Conservation (phyloP, 2,329 filamentous ascomycete species). For the Blastomyces parvus region DNA sequence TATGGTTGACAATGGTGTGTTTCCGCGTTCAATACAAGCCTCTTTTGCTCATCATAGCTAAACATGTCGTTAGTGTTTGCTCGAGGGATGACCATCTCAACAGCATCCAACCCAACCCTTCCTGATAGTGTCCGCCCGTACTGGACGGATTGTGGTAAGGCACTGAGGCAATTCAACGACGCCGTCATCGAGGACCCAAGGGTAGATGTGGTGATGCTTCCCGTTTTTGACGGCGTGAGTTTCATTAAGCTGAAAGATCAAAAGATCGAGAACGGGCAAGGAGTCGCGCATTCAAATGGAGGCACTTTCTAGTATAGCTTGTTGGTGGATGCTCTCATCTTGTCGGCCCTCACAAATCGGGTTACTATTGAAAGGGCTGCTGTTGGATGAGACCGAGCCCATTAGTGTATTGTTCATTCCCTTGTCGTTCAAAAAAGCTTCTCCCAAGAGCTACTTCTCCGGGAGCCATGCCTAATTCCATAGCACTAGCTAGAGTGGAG, state of each 20-base stretch:
- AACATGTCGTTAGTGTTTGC: background rate
- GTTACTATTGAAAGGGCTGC: background rate
- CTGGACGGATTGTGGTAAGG: background rate
- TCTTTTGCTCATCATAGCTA: background rate
- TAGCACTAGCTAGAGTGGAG: no score
- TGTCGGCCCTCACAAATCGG: background rate
- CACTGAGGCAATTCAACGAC: background rate
- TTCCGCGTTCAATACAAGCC: background rate
- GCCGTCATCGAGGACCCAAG: background rate
- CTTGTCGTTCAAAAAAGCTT: no score
- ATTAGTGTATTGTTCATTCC: no score
- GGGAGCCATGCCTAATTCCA: no score
- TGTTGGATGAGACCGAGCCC: background rate
- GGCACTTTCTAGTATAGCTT: background rate
- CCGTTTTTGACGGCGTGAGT: constrained; percentile 1
- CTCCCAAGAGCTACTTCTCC: no score
- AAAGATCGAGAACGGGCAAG: background rate
- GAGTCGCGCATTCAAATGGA: background rate
- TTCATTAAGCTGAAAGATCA: background rate
- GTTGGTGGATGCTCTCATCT: background rate
- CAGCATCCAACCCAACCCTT: background rate
- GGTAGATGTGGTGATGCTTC: constrained; percentile 1
- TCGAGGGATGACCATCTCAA: background rate
- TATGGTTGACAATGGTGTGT: background rate
- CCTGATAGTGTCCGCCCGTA: background rate